phyloP scores from a whole-genome alignment of 78 protist species.

The Goniomonas avonlea region DNA sequence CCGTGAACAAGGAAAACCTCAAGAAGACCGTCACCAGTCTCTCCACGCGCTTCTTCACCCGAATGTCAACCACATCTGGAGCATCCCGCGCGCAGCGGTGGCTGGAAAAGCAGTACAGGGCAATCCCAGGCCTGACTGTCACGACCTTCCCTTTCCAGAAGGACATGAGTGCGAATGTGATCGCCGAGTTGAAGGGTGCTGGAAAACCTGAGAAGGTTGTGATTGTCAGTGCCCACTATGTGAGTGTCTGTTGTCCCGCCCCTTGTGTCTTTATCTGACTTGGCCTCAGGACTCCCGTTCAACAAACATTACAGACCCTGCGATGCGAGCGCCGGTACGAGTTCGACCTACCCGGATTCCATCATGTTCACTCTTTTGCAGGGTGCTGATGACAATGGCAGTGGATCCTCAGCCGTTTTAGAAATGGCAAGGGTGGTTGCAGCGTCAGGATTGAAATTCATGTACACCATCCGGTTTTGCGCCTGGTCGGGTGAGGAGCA shows the following conservation, averaged over 20 bases:
- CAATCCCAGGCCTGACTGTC: not conserved
- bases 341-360: too few relatives aligned
- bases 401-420: conserved; percentile 11
- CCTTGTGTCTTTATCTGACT: too few relatives aligned
- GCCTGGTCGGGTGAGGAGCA: conserved; percentile 22
- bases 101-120: conserved; percentile 7
- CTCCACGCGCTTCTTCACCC: too few relatives aligned
- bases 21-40: too few relatives aligned
- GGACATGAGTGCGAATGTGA: not conserved
- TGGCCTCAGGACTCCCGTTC: conserved; percentile 21
- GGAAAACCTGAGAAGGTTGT: not conserved
- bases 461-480: not conserved
- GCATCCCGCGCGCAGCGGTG: too few relatives aligned
- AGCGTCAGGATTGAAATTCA: not conserved
- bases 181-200: not conserved
- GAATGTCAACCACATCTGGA: too few relatives aligned
- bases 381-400: conserved; percentile 31
- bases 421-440: not conserved
- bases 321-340: conserved; percentile 18
- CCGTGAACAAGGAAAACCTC: too few relatives aligned
- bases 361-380: too few relatives aligned
- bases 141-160: not conserved
- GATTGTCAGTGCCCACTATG: conserved; percentile 20
- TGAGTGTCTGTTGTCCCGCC: too few relatives aligned
- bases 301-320: not conserved